Evolutionary conservation across 192 early-diverging fungal genomes (phyloP), one percentile per base, ranked within the genome.

Genomic region (Fimicolochytrium jonesii): DNA sequence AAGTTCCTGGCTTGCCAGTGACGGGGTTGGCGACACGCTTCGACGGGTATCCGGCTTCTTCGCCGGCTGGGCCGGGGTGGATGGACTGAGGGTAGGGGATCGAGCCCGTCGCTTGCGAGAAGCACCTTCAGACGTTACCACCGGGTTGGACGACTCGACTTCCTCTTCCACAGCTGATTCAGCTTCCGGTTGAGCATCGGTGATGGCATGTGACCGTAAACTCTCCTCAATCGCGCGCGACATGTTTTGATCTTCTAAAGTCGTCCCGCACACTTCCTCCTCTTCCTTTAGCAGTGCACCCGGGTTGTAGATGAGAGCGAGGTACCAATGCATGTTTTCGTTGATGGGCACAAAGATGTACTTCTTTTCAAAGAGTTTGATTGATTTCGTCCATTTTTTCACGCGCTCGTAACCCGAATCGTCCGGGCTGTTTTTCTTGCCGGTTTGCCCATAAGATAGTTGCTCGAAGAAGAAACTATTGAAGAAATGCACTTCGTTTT

Each of bases 261-360:
- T 18, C 32, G n/a, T 69, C 61, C 6, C 26, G 25, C 25, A 69
- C 70, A 13, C 53, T 36, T 22, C 53, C 4, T 2, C 53, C 33
- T 55, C 25, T 2, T 55, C 10, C 34, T 48, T 32, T 26, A 63
- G 28, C 49, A 79, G 52, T 10, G 70, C 59, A 4, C 84, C 78
- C 2, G 89, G 83, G 56, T 95, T 90, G 67, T 69, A 75, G 18
- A 95, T 86, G 1, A 95, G 70, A 39, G 86, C 88, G 22, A 92
- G 74, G 66, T 95, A 92, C 93, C 93, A 95, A 56, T 95, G 93
- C 37, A 88, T 74, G 50, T 88, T 83, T 69, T 95, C 91, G 69
- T 93, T 87, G 64, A 95, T 90, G 11, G 93, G 93, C 13, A 95
- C 76, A 65, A 95, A 77, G 36, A 93, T 75, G 59, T 84, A 90